A percentile compares a stretch with the other conserved stretches of the same genome.
Conservation (phyloP, 192 early-diverging fungal genomes). For the Linnemannia zychae region DNA sequence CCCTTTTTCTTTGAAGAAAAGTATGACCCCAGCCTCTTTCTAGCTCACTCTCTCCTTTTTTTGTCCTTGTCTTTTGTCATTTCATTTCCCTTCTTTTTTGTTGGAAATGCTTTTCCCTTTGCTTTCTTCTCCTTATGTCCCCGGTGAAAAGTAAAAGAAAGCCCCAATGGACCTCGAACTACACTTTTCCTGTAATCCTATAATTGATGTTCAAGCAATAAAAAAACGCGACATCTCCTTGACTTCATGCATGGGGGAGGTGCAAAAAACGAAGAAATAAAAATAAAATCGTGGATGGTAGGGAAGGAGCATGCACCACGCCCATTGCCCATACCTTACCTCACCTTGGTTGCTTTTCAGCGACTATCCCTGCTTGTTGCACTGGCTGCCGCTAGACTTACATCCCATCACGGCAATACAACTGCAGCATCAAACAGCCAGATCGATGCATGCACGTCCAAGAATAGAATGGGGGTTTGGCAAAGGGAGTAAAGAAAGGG, state of each 20-base stretch:
- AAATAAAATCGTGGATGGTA: neutral
- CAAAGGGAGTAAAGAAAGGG: neutral
- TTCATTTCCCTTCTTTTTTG: neutral
- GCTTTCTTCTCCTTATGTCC: neutral
- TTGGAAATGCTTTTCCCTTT: neutral
- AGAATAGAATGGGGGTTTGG: neutral
- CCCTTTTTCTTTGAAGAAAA: slow-evolving; percentile 3
- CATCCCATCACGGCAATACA: neutral
- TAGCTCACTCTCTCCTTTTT: neutral
- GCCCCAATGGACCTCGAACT: too few species aligned
- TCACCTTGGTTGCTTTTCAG: neutral
- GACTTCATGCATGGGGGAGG: neutral
- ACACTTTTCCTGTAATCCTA: too few species aligned
- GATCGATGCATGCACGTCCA: neutral
- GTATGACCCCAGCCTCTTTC: neutral
- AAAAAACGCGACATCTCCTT: too few species aligned
- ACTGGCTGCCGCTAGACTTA: neutral
- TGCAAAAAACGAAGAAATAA: neutral
- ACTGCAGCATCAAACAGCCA: neutral
- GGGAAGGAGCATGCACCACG: neutral
- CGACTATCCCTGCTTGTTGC: neutral
- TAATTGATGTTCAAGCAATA: too few species aligned
- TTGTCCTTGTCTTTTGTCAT: neutral
- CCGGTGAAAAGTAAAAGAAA: too few species aligned
- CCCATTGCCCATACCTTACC: neutral